Percentiles rank a stretch among this genome's conserved stretches.
phyloP scores from a whole-genome alignment of 1,284 basidiomycete species.

The Trametes pubescens region DNA sequence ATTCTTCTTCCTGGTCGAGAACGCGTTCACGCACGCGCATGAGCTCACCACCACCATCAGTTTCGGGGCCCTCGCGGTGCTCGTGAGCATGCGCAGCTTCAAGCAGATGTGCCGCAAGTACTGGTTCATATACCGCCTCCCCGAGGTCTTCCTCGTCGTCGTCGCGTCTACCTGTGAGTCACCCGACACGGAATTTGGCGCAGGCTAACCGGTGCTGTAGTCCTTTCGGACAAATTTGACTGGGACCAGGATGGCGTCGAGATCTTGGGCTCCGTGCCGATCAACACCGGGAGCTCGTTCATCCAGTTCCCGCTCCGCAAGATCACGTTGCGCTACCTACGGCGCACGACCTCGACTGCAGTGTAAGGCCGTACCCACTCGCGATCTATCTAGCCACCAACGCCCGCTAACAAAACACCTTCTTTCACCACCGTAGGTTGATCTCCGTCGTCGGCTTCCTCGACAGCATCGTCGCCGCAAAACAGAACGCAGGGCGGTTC shows the following conservation, averaged over 20 bases:
- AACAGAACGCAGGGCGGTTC: conserved; percentile 85
- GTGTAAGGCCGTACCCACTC: conserved; percentile 56
- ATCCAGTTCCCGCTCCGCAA: conserved; percentile 73
- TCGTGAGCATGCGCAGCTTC: conserved; percentile 67
- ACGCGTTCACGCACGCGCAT: conserved; percentile 68
- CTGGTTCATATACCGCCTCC: conserved; percentile 79
- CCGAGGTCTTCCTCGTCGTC: conserved; percentile 85
- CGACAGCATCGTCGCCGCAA: conserved; percentile 86
- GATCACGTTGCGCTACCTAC: conserved; percentile 69
- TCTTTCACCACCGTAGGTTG: conserved; percentile 51
- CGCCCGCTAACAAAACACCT: not conserved
- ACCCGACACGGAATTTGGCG: not conserved
- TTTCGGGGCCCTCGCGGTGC: conserved; percentile 67
- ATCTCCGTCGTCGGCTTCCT: conserved; percentile 81
- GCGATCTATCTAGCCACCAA: not conserved
- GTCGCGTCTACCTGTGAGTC: conserved; percentile 79
- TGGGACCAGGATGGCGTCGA: conserved; percentile 86
- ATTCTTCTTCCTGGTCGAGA: conserved; percentile 75
- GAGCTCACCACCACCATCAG: conserved; percentile 76
- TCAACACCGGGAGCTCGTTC: conserved; percentile 66
- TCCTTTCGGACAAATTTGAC: conserved; percentile 70
- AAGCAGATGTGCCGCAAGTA: conserved; percentile 63
- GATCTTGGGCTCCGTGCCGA: conserved; percentile 81
- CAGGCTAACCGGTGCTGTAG: conserved; percentile 48
- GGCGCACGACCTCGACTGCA: conserved; percentile 80